Evolutionary conservation across 129 eudicot species (phyloP).

Genomic region (Daucus carota): DH1_v3.0 NC_030386.2:40174001-40174500

Average conservation of each 20-base stretch:
- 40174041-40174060: neutral
- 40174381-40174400: no score
- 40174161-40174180: neutral
- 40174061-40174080: neutral
- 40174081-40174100: neutral
- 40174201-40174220: neutral
- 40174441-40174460: neutral
- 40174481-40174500: neutral
- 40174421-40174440: neutral
- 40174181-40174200: neutral
- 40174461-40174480: neutral
- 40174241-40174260: no score
- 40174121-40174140: neutral
- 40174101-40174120: neutral
- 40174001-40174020: neutral
- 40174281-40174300: no score
- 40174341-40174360: neutral
- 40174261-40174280: no score
- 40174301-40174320: neutral
- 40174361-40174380: neutral
- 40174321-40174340: neutral
- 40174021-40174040: neutral
- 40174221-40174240: neutral
- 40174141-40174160: neutral
- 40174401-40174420: neutral